Evolutionary conservation across 345 rosid species (phyloP).

Genomic region (Salix suchowensis): DNA sequence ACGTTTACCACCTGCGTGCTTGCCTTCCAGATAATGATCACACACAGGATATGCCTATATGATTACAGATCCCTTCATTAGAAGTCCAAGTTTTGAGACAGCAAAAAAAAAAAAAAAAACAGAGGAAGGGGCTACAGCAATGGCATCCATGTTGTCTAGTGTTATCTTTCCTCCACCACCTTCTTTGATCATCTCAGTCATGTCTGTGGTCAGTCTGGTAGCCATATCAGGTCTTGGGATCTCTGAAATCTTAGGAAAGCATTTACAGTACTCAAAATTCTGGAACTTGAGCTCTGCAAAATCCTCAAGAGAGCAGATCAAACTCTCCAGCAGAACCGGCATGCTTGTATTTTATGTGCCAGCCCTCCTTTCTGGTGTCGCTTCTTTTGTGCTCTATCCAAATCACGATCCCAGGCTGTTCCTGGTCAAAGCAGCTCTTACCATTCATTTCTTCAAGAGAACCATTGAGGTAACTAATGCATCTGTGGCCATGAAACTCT

Average conservation of each 20-base stretch:
- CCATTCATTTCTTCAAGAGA: slow-evolving; percentile 2
- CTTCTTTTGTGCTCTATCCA: background rate
- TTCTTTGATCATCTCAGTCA: background rate
- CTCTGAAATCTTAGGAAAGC: background rate
- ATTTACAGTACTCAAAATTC: slow-evolving; percentile 6
- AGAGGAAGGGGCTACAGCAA: background rate
- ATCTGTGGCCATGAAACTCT: background rate
- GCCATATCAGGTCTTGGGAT: background rate
- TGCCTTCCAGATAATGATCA: background rate
- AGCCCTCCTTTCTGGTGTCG: background rate
- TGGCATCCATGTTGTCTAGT: background rate
- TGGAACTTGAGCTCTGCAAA: background rate
- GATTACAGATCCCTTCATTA: background rate
- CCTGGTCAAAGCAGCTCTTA: background rate
- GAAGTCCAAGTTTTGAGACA: background rate
- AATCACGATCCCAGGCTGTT: background rate
- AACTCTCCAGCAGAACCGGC: slow-evolving; percentile 1
- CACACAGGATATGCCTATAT: background rate
- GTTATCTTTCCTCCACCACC: background rate
- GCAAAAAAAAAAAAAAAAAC: background rate
- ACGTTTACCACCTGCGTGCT: background rate
- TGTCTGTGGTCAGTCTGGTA: background rate
- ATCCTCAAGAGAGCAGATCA: background rate
- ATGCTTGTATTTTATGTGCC: background rate
- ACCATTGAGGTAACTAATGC: background rate